Percentiles rank a stretch among this genome's conserved stretches.
phyloP scores from a whole-genome alignment of 345 rosid species.

The Draba incana region DNA sequence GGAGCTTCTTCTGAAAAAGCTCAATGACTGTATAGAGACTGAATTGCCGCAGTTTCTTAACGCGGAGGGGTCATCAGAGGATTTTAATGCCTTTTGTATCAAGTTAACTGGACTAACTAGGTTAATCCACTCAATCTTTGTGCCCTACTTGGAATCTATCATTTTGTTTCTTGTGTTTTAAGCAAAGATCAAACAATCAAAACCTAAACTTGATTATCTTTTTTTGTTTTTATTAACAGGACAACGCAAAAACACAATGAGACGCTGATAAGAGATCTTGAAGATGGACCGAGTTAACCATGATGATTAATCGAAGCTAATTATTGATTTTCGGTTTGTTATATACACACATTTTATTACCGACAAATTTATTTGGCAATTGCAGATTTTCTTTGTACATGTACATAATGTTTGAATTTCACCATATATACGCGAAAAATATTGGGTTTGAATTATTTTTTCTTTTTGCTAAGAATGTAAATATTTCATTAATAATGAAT shows the following conservation, averaged over 20 bases:
- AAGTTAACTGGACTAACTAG: constrained; percentile 66
- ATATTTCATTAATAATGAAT: too few relatives aligned
- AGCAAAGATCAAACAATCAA: neutral
- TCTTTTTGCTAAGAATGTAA: too few relatives aligned
- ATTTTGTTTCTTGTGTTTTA: neutral
- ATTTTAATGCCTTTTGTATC: constrained; percentile 60
- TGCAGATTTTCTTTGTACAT: neutral
- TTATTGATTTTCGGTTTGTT: neutral
- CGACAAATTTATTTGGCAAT: neutral
- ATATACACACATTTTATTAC: neutral
- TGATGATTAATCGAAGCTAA: constrained; percentile 3
- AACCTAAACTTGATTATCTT: neutral
- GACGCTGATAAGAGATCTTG: constrained; percentile 64
- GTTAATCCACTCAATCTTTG: constrained; percentile 39
- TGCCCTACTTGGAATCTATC: neutral
- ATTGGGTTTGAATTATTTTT: too few relatives aligned
- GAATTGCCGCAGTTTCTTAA: neutral
- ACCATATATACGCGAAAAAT: too few relatives aligned
- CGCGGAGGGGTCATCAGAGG: constrained; percentile 39
- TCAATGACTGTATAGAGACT: neutral
- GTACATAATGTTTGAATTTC: neutral
- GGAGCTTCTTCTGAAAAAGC: neutral
- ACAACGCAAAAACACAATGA: constrained; percentile 65
- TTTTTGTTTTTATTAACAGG: constrained; percentile 47
- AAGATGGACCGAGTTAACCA: constrained; percentile 49